These are phyloP conservation scores for Calonectria hongkongensis DNA, from an alignment of 2,329 filamentous ascomycete genomes.

Conservation along the genomic window DNA sequence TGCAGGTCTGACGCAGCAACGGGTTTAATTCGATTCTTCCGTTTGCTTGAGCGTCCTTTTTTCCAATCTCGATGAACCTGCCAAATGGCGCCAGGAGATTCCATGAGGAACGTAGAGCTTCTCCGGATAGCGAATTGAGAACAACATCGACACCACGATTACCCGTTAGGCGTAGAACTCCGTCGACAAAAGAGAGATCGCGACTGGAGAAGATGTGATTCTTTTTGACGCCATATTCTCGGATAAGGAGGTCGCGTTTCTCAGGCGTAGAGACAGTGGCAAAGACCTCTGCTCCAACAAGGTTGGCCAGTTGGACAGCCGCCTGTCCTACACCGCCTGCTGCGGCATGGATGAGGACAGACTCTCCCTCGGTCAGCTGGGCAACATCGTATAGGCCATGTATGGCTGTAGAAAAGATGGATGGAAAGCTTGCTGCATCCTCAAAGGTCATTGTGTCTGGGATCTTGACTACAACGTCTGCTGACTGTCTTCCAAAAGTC, in stretches of 20 bases:
- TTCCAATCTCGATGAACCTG: constrained; percentile 59
- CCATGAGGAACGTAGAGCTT: constrained; percentile 54
- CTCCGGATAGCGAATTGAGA: constrained; percentile 55
- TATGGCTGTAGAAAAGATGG: constrained; percentile 25
- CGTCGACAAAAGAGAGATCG: constrained; percentile 51
- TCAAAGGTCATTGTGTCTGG: constrained; percentile 36
- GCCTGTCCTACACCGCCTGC: constrained; percentile 57
- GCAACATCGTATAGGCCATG: constrained; percentile 24
- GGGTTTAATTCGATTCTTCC: constrained; percentile 54
- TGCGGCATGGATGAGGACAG: constrained; percentile 58
- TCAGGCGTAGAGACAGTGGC: constrained; percentile 55
- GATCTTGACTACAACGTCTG: constrained; percentile 15
- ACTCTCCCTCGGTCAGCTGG: constrained; percentile 36
- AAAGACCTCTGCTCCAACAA: constrained; percentile 52
- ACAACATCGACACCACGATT: constrained; percentile 55
- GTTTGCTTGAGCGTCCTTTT: constrained; percentile 50
- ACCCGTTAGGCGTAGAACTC: constrained; percentile 49
- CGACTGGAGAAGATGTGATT: constrained; percentile 57
- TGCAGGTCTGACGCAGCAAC: constrained; percentile 49
- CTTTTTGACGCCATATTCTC: constrained; percentile 52
- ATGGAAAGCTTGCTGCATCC: constrained; percentile 42
- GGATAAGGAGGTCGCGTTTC: constrained; percentile 55
- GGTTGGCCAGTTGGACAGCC: constrained; percentile 53
- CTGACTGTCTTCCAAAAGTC: constrained; percentile 15
- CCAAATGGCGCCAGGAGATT: constrained; percentile 57